Evolutionary conservation across 176 grass and related monocot species (phyloP), one percentile per base, ranked within the genome.

Genomic region (Raddia guianensis): DNA sequence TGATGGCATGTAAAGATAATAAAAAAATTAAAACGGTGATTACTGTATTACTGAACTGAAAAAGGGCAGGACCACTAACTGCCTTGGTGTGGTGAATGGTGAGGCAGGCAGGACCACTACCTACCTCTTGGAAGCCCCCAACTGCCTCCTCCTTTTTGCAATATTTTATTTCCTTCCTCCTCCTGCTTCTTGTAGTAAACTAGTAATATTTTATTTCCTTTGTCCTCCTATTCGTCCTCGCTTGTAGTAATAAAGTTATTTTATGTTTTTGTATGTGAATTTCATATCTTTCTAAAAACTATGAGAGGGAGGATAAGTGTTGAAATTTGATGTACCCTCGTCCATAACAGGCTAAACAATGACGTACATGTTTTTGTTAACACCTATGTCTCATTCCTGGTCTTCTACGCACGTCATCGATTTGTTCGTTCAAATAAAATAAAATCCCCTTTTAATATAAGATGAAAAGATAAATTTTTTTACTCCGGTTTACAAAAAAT

Each of bases 41-140:
- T 48, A 66, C 77, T 53, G 54, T 44, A 77, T 84, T 46, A 32
- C 61, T 80, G 55, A 56, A 55, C 70, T 64, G 56, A 85, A 89
- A 81, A 56, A 85, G 82, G 77, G 63, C 43, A 77, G 13, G 72
- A 85, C 87, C 27, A 27, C 27, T 27, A 27, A 27, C 27, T 27
- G 27, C 27, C 27, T 27, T 27, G 27, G 27, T 85, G 72, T 82
- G 78, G 27, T 71, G 49, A 66, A 40, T 40, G 37, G 37, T 40
- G 37, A 40, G 37, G 40, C 63, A 63, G 7, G 46, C 66, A 51
- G 87, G 87, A 89, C 87, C 87, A 89, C 87, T 85, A 89, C 82
- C 87, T 50, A 42, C 82, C 82, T 80, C 62, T 55, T 68, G 87
- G 37, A 87, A 87, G 4, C 79, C 51, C 49, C 73, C 59, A 83